phyloP scores from a whole-genome alignment of 129 eudicot genomes.

The Tanacetum coccineum region DNA sequence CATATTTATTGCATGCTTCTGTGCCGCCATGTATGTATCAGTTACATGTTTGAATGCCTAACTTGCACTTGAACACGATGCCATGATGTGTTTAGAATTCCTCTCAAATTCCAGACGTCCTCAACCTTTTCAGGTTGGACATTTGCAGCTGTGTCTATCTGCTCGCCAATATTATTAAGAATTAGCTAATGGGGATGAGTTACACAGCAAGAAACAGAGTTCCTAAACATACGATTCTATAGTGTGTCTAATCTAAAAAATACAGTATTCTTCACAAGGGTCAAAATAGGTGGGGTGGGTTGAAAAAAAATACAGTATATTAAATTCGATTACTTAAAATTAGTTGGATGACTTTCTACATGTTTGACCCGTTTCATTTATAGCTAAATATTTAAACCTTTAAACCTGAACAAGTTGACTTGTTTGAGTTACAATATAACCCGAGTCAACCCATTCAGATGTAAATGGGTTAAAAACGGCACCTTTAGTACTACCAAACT shows the following conservation, averaged over 20 bases:
- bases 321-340: not conserved
- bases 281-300: not conserved
- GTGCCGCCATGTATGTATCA: not conserved
- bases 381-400: not conserved
- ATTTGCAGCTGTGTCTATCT: slow-evolving; percentile 87
- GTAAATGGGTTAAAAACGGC: not conserved
- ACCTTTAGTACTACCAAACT: not conserved
- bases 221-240: not conserved
- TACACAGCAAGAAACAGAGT: not conserved
- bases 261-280: not conserved
- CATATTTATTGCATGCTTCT: slow-evolving; percentile 10
- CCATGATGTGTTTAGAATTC: slow-evolving; percentile 97
- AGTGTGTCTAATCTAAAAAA: not conserved
- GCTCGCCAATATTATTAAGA: slow-evolving; percentile 15
- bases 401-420: not conserved
- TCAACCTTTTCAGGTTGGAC: slow-evolving; percentile 88
- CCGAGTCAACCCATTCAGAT: not conserved
- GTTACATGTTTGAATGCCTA: slow-evolving; percentile 72
- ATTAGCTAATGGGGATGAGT: not conserved
- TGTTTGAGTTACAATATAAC: not conserved
- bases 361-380: not conserved
- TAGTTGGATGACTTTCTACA: not conserved
- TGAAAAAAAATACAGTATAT: not conserved
- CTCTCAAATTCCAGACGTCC: slow-evolving; percentile 86
- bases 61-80: slow-evolving; percentile 80